A percentile compares a stretch with the other conserved stretches of the same genome.
phyloP scores from a whole-genome alignment of 257 asterid species.

The Solanum commersonii region DNA sequence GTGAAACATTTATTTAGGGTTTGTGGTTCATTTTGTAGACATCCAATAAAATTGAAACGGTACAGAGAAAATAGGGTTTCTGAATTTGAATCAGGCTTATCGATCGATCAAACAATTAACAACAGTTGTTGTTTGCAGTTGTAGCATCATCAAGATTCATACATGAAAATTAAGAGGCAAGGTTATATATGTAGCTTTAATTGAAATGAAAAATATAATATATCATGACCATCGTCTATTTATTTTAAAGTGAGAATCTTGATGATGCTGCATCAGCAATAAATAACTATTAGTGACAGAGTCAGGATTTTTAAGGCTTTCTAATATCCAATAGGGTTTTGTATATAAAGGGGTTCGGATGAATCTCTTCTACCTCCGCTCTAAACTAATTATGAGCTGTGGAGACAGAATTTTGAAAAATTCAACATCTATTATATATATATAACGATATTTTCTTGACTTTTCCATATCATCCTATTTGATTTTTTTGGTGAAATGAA shows the following conservation, averaged over 20 bases:
- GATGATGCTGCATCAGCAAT: conserved; percentile 56
- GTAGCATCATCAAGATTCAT: conserved; percentile 49
- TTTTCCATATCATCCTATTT: not conserved
- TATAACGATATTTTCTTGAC: not conserved
- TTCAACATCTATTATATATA: not conserved
- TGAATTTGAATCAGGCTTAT: not conserved
- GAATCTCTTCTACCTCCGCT: not conserved
- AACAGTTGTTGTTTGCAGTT: conserved; percentile 33
- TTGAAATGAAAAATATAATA: not conserved
- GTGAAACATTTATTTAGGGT: not conserved
- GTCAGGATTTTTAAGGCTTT: not conserved
- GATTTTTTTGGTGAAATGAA: not conserved
- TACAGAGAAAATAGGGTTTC: not conserved
- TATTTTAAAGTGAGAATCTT: conserved; percentile 36
- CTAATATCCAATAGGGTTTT: not conserved
- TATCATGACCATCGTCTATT: not conserved
- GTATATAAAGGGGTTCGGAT: not conserved
- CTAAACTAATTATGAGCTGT: not conserved
- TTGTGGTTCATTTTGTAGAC: not conserved
- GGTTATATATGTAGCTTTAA: not conserved
- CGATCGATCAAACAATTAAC: not conserved
- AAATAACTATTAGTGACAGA: not conserved
- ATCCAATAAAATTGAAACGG: not conserved
- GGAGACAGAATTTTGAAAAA: not conserved
- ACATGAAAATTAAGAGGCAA: conserved; percentile 19